Base-by-base conservation (phyloP, 495 filamentous ascomycete species). In the Bacidia gigantensis region DNA sequence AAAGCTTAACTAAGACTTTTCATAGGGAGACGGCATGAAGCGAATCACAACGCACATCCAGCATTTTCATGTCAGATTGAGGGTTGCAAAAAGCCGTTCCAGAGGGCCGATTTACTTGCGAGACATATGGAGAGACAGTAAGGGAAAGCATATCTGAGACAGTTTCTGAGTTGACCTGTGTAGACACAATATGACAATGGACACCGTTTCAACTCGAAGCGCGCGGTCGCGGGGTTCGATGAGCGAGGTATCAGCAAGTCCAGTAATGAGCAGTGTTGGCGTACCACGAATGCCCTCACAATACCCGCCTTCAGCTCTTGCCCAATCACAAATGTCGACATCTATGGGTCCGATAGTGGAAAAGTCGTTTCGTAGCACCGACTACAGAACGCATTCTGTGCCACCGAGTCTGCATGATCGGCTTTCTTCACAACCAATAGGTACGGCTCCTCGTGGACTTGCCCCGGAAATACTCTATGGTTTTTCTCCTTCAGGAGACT, bases 111-210 rank as follows among this genome's bases (percentile, higher is more conserved):
- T 66, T 68, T 95, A 22, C 72, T 93, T 25, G 71, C 75, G 24
- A 80, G 89, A 47, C 89, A 95, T 63, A 74, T 82, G 62, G 84
- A 88, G 60, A 78, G 83, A 76, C 86, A 90, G 87, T 90, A 67
- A 72, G 85, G 69, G 18, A 29, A 17, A 44, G 20, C 41, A 44
- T 5, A 7, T 22, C 20, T 12, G 12, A 14, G 0, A 43, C 0
- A 32, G n/a, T 11, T 21, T 26, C 18, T 14, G 26, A 47, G 10
- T 18, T 56, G 23, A 56, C 18, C 20, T 24, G 17, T 2, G 40
- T 44, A 61, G 59, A 52, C 60, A 62, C 44, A 57, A 62, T 10
- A 57, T 60, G 49, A 46, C 57, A 23, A 43, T 40, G 23, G 58
- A 50, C 18, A 45, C 50, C 2, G 20, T 50, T n/a, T 52, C 54